These are phyloP conservation scores for Silene conica DNA, from an alignment of 148 eudicot genomes.

Conservation along the genomic window DNA sequence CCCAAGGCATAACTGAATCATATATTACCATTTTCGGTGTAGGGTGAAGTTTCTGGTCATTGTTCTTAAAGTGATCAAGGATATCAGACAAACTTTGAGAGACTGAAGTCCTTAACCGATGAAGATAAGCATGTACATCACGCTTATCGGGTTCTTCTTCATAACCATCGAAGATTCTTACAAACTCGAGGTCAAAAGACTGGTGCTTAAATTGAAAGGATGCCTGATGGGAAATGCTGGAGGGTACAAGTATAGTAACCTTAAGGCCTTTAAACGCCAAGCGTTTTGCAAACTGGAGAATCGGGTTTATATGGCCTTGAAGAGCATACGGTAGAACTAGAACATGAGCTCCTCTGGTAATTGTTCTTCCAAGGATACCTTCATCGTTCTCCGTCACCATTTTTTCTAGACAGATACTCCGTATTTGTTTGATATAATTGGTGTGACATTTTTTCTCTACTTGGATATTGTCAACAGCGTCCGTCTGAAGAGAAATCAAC, in stretches of 20 bases:
- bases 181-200: slow-evolving; percentile 9
- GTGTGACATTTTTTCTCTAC: not conserved
- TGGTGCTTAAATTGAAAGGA: not conserved
- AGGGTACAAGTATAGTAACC: slow-evolving; percentile 34
- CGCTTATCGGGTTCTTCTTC: not conserved
- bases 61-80: slow-evolving; percentile 8
- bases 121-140: not conserved
- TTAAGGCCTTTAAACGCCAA: slow-evolving; percentile 43
- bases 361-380: not conserved
- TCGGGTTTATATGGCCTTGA: slow-evolving; percentile 74
- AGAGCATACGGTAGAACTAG: slow-evolving; percentile 41
- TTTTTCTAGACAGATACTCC: not conserved
- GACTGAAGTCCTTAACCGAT: not conserved
- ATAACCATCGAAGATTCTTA: slow-evolving; percentile 20
- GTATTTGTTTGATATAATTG: not conserved
- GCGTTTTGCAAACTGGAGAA: slow-evolving; percentile 49
- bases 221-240: not conserved
- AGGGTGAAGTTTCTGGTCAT: not conserved
- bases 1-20: slow-evolving; percentile 52
- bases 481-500: too few species aligned
- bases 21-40: slow-evolving; percentile 38
- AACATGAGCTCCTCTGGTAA: slow-evolving; percentile 28
- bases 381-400: not conserved
- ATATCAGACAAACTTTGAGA: slow-evolving; percentile 9
- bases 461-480: too few species aligned